Percentiles rank a stretch among this genome's conserved stretches.
Evolutionary conservation across 2,329 filamentous ascomycete species (phyloP).

Genomic region (Sporothrix variecibatus): DNA sequence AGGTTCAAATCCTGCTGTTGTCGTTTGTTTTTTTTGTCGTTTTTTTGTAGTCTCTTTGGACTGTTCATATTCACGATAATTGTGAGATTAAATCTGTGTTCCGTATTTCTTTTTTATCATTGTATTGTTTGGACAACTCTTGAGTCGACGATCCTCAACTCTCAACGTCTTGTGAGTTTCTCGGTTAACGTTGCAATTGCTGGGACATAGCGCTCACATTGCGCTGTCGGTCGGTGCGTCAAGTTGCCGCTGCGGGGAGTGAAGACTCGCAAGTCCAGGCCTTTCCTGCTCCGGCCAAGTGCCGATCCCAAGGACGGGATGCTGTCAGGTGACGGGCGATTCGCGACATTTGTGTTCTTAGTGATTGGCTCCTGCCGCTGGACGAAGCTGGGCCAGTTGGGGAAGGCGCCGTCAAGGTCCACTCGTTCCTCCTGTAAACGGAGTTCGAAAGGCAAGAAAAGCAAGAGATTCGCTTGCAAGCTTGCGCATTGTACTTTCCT

Average conservation of each 20-base stretch:
- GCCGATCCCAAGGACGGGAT: constrained; percentile 17
- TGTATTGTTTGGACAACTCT: not conserved
- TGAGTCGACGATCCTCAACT: not conserved
- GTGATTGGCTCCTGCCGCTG: constrained; percentile 17
- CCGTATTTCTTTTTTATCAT: not conserved
- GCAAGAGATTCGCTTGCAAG: not conserved
- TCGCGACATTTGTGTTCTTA: constrained; percentile 15
- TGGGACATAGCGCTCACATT: not conserved
- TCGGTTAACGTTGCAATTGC: not conserved
- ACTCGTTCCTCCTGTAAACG: constrained; percentile 3
- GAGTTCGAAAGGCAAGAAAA: not conserved
- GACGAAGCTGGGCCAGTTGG: not conserved
- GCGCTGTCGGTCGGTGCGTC: not conserved
- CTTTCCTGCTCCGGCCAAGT: constrained; percentile 22
- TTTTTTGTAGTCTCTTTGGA: not conserved
- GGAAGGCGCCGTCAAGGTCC: not conserved
- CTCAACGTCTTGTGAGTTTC: not conserved
- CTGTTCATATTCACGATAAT: too few relatives aligned
- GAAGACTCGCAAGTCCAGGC: not conserved
- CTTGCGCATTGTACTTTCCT: not conserved
- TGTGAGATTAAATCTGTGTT: too few relatives aligned
- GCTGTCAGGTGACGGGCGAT: constrained; percentile 20
- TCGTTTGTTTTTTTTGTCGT: not conserved
- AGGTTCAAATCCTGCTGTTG: constrained; percentile 20
- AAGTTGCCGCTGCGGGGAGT: constrained; percentile 4